Evolutionary conservation across 2,329 filamentous ascomycete genomes (phyloP), one percentile per base, ranked within the genome.

Genomic region (Alternaria sp.): DNA sequence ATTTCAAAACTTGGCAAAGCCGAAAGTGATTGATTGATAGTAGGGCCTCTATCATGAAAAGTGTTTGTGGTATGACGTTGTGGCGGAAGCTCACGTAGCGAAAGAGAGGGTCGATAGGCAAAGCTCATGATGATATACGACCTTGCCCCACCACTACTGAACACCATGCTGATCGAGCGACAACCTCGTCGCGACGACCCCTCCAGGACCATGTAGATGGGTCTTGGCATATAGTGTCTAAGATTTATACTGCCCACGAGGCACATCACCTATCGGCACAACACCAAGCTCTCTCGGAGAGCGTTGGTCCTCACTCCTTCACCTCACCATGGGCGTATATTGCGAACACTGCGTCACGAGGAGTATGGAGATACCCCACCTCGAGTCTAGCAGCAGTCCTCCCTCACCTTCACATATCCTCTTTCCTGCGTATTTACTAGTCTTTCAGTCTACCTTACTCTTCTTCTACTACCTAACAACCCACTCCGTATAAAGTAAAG

Each of bases 321-420:
- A 64, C 58, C 52, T 64, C 36, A 27, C n/a, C 32, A 56, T 52
- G 43, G 20, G 44, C 28, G 11, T 34, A n/a, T 20, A 12, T n/a
- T 12, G n/a, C 41, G 22, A 40, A 41, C 40, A 12, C 40, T 44
- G 49, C 41, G 53, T 63, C 43, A 60, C 55, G 4, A 50, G 30
- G 36, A 57, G n/a, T 60, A 27, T 20, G 45, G n/a, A 9, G 32
- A 55, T 14, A n/a, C 32, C 25, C 48, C 28, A 25, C 14, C 45
- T 43, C 22, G 32, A 4, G 27, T 14, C 7, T 18, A 14, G 11
- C 34, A 52, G 20, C 50, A 20, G 38, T 25, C 45, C n/a, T 44
- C 28, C 50, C 50, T 66, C 54, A 68, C 59, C 61, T 66, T 59
- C 54, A 61, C 40, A 36, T 55, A 11, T 27, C 3, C 25, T 27